These are phyloP conservation scores for Clonostachys rosea DNA, from an alignment of 2,329 filamentous ascomycete species.

Conservation along the genomic window DNA sequence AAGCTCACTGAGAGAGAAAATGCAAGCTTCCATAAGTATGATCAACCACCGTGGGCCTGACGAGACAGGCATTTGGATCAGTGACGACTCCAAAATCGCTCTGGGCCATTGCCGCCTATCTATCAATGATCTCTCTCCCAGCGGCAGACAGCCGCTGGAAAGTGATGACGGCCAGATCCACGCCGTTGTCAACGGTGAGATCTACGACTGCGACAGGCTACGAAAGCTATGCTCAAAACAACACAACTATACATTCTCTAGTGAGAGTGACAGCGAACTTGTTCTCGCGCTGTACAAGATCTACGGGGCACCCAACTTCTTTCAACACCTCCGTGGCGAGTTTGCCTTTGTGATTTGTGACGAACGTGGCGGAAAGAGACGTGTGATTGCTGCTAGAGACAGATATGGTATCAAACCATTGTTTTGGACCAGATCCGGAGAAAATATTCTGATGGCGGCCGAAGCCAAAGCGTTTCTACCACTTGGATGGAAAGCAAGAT, in stretches of 20 bases:
- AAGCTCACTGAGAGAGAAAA: too few relatives aligned
- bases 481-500: slow-evolving; percentile 45
- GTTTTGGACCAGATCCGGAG: slow-evolving; percentile 36
- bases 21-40: slow-evolving; percentile 13
- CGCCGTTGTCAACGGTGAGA: slow-evolving; percentile 54
- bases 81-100: slow-evolving; percentile 9
- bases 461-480: slow-evolving; percentile 50
- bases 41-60: slow-evolving; percentile 24
- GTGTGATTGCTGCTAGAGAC: slow-evolving; percentile 44
- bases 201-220: slow-evolving; percentile 48
- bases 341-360: slow-evolving; percentile 50
- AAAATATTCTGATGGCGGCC: slow-evolving; percentile 39
- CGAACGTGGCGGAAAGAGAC: slow-evolving; percentile 18
- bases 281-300: slow-evolving; percentile 45
- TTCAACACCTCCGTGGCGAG: slow-evolving; percentile 44
- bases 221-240: slow-evolving; percentile 24
- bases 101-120: slow-evolving; percentile 45
- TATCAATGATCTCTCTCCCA: slow-evolving; percentile 44
- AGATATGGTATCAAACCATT: slow-evolving; percentile 54
- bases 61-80: slow-evolving; percentile 18
- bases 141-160: slow-evolving; percentile 41
- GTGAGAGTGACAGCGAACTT: slow-evolving; percentile 44
- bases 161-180: slow-evolving; percentile 33
- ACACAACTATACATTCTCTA: slow-evolving; percentile 35
- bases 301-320: slow-evolving; percentile 29